These are phyloP conservation scores for Epichloe brachyelytri DNA, from an alignment of 2,329 filamentous ascomycete species.

Conservation along the genomic window DNA sequence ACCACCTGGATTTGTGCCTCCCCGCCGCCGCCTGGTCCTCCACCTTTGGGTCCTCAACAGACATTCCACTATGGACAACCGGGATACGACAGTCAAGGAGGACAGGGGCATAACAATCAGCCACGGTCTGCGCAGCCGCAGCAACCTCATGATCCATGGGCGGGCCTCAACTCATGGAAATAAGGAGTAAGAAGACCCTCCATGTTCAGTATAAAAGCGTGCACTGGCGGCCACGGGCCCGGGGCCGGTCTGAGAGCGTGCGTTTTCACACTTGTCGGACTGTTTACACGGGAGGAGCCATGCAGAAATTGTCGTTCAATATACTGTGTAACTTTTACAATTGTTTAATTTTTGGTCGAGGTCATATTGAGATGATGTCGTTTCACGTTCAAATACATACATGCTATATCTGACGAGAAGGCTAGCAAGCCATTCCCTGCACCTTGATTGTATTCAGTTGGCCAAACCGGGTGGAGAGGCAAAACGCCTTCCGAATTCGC, in stretches of 20 bases:
- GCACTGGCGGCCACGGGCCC: background rate
- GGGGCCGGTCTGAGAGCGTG: background rate
- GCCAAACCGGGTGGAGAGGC: too few species aligned
- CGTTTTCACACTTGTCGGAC: too few species aligned
- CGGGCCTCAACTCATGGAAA: constrained; percentile 40
- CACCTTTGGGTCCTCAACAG: constrained; percentile 48
- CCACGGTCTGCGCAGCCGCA: constrained; percentile 19
- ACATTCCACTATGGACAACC: constrained; percentile 41
- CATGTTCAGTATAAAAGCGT: background rate
- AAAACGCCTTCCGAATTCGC: too few species aligned
- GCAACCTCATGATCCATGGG: constrained; percentile 36
- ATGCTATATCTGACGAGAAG: background rate
- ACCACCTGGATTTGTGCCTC: constrained; percentile 47
- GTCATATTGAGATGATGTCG: too few species aligned
- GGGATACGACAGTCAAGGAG: constrained; percentile 20
- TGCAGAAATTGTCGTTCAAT: background rate
- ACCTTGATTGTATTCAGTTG: too few species aligned
- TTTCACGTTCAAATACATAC: background rate
- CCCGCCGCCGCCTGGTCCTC: constrained; percentile 51
- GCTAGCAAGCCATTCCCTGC: background rate
- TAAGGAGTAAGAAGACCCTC: constrained; percentile 9
- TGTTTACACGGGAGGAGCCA: background rate
- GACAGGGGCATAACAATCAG: constrained; percentile 7
- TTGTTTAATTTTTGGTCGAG: too few species aligned
- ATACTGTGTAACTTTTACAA: background rate